Conservation (phyloP, 176 grass and related monocot genomes). For the Cymbopogon citratus region DNA sequence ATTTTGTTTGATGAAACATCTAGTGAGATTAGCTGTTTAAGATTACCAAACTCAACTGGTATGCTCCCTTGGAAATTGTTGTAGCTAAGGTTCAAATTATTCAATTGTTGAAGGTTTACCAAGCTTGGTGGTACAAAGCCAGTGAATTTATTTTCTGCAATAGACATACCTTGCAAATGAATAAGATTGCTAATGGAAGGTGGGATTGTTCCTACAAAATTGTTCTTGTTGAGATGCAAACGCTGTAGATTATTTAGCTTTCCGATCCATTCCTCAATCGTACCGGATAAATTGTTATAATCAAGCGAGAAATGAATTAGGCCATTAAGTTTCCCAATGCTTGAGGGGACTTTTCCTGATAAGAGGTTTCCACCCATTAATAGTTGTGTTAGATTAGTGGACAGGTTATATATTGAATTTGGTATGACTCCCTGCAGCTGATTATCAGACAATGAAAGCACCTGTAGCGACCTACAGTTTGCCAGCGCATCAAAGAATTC, state of each 20-base stretch:
- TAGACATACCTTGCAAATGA: background rate
- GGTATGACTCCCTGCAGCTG: constrained; percentile 15
- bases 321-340: background rate
- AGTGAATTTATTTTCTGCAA: constrained; percentile 7
- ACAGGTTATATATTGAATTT: background rate
- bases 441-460: background rate
- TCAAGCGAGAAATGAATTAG: background rate
- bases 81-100: background rate
- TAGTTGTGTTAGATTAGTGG: background rate
- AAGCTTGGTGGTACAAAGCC: constrained; percentile 17
- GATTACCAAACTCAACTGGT: constrained; percentile 9
- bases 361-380: background rate
- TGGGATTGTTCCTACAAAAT: constrained; percentile 13
- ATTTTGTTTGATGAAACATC: constrained; percentile 29
- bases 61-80: constrained; percentile 33
- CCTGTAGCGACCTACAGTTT: background rate
- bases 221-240: constrained; percentile 14
- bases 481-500: constrained; percentile 3
- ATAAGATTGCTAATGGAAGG: constrained; percentile 25
- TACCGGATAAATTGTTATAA: constrained; percentile 24
- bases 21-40: constrained; percentile 1
- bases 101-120: background rate
- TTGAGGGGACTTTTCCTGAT: background rate
- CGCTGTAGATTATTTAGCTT: background rate
- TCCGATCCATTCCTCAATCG: constrained; percentile 14